phyloP scores from a whole-genome alignment of 768 basidiomycete species.

The Podaxis pistillaris region DNA sequence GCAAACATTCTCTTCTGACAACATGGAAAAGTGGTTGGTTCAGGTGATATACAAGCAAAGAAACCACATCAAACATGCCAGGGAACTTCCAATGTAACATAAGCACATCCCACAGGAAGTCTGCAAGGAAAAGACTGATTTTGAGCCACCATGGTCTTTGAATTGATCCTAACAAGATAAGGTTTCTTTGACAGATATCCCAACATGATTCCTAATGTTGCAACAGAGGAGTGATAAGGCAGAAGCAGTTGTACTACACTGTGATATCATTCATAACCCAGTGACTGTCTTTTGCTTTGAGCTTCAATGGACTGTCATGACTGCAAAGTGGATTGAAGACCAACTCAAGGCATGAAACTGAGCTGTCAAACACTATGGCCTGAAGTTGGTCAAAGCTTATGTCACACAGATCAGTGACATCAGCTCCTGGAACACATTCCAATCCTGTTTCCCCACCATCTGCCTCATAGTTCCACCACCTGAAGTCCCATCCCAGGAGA shows the following conservation, averaged over 20 bases:
- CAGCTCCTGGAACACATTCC: slow-evolving; percentile 82
- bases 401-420: slow-evolving; percentile 91
- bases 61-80: slow-evolving; percentile 28
- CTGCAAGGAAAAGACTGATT: slow-evolving; percentile 56
- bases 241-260: slow-evolving; percentile 86
- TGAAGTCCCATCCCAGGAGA: slow-evolving; percentile 60
- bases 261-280: slow-evolving; percentile 94
- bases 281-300: slow-evolving; percentile 94
- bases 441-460: slow-evolving; percentile 84
- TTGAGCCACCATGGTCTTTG: slow-evolving; percentile 90
- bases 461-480: slow-evolving; percentile 76
- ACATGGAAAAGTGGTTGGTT: slow-evolving; percentile 74
- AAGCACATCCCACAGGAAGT: slow-evolving; percentile 26
- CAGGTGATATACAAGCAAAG: slow-evolving; percentile 48
- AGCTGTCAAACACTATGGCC: slow-evolving; percentile 82
- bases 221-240: slow-evolving; percentile 79
- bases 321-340: slow-evolving; percentile 89
- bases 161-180: slow-evolving; percentile 78
- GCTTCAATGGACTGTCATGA: slow-evolving; percentile 95
- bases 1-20: slow-evolving; percentile 66
- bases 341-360: slow-evolving; percentile 78
- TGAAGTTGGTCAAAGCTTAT: slow-evolving; percentile 91
- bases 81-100: slow-evolving; percentile 33
- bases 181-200: neutral
- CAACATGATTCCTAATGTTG: neutral